These are phyloP conservation scores for Amanita rimosa DNA, from an alignment of 768 basidiomycete species.

Conservation along the genomic window DNA sequence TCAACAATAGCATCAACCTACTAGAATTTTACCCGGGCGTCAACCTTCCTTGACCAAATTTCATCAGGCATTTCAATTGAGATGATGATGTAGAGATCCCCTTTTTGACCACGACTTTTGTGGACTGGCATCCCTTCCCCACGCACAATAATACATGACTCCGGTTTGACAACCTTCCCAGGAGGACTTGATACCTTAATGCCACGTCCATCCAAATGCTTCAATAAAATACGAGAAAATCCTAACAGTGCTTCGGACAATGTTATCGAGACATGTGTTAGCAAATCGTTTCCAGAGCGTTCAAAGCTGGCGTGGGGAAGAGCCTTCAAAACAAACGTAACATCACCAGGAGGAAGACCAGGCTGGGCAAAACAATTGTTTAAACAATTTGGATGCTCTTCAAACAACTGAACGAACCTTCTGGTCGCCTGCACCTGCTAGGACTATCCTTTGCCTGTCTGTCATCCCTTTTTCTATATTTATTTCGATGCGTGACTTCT, in stretches of 20 bases:
- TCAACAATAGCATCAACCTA: neutral
- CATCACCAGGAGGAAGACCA: slow-evolving; percentile 78
- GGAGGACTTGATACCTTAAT: slow-evolving; percentile 65
- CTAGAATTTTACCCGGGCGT: slow-evolving; percentile 35
- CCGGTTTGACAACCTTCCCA: slow-evolving; percentile 65
- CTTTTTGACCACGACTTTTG: slow-evolving; percentile 54
- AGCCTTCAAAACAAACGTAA: slow-evolving; percentile 71
- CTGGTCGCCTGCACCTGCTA: slow-evolving; percentile 90
- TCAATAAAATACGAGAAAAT: slow-evolving; percentile 85
- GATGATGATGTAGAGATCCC: slow-evolving; percentile 75
- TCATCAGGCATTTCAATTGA: slow-evolving; percentile 82
- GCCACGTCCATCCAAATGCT: slow-evolving; percentile 91
- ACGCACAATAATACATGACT: slow-evolving; percentile 61
- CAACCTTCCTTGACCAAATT: slow-evolving; percentile 62
- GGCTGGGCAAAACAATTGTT: slow-evolving; percentile 37
- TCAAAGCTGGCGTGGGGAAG: slow-evolving; percentile 71
- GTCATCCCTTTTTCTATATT: slow-evolving; percentile 81
- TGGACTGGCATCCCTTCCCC: slow-evolving; percentile 88
- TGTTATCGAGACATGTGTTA: slow-evolving; percentile 74
- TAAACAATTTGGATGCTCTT: neutral
- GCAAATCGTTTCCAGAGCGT: slow-evolving; percentile 71
- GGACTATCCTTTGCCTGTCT: slow-evolving; percentile 73
- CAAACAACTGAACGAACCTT: slow-evolving; percentile 33
- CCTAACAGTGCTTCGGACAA: slow-evolving; percentile 91
- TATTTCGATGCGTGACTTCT: slow-evolving; percentile 85